Evolutionary conservation across 768 basidiomycete species (phyloP).

Genomic region (Chiua virens): DNA sequence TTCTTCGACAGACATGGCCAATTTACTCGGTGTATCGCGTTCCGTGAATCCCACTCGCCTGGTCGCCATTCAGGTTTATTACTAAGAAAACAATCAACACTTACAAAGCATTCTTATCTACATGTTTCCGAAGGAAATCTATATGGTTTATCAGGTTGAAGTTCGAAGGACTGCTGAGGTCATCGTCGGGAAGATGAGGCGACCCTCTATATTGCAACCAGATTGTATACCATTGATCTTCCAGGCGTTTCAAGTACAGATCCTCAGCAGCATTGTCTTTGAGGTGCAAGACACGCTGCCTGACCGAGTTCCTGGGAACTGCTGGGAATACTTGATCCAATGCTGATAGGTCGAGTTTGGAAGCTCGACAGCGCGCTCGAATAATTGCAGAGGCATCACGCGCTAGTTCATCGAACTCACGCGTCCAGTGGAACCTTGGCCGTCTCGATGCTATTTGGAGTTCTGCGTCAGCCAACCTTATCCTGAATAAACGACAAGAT

Average conservation of each 20-base stretch:
- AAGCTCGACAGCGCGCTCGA: constrained; percentile 67
- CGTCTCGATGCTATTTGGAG: constrained; percentile 39
- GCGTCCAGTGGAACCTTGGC: constrained; percentile 78
- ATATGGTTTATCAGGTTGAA: constrained; percentile 84
- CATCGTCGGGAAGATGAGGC: constrained; percentile 64
- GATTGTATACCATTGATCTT: constrained; percentile 77
- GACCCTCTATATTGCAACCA: constrained; percentile 75
- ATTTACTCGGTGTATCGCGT: constrained; percentile 33
- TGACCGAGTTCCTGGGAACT: constrained; percentile 69
- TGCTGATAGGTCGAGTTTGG: constrained; percentile 68
- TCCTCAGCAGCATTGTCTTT: constrained; percentile 64
- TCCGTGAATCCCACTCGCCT: constrained; percentile 68
- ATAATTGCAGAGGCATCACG: constrained; percentile 84
- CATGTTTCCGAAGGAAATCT: constrained; percentile 72
- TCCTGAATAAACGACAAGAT: not conserved
- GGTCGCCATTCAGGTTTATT: constrained; percentile 11
- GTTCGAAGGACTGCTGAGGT: constrained; percentile 63
- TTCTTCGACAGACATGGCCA: constrained; percentile 46
- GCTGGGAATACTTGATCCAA: constrained; percentile 79
- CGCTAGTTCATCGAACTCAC: constrained; percentile 85
- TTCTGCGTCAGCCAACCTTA: constrained; percentile 3
- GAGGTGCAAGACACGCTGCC: constrained; percentile 63
- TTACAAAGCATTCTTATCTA: constrained; percentile 87
- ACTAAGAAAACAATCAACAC: constrained; percentile 30
- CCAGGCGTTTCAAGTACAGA: constrained; percentile 74